Evolutionary conservation across 2,329 filamentous ascomycete genomes (phyloP), one percentile per base, ranked within the genome.

Genomic region (Mycosphaerelloides madeirae): DNA sequence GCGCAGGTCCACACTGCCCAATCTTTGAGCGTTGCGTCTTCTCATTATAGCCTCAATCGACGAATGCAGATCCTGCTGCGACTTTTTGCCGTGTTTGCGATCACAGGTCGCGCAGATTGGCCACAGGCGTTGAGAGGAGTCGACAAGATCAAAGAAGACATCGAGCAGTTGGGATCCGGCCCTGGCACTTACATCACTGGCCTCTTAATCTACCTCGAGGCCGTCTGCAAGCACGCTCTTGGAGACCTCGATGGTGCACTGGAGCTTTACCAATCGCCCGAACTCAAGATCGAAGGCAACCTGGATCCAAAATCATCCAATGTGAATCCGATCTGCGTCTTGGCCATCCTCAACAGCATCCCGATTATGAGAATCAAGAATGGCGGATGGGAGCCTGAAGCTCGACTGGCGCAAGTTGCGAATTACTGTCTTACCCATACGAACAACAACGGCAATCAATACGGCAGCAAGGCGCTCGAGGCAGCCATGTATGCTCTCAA

Each of bases 401-500:
- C 75, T 2, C 68, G 74, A 7, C 67, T 91, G 6, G 72, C 94
- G 19, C 74, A 77, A 37, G 70, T 95, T 5, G 78, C 83, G 41
- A 76, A 80, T 0, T 73, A 85, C 39, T 93, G 87, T 65, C 67
- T 72, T 14, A 74, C 77, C 43, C 85, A 89, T 62, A 75, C 78
- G 20, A 90, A 87, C 64, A 54, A 49, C 41, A 45, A 85, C 35
- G 91, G 87, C 65, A 69, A 71, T 22, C 74, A 77, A 44, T 86
- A 89, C 62, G 76, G 79, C 29, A 90, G 87, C 65, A 76, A 79
- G 56, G 84, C 90, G 57, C 81, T 96, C 44, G 78, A 80, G 51
- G 84, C 85, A 25, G 87, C 87, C 1, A 91, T 84, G 70, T 80
- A 85, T 59, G 76, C 95, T 9, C 76, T 91, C 44, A 77, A 82